A percentile compares a stretch with the other conserved stretches of the same genome.
Conservation (phyloP, 208 protist species). For the Crithidia sp. region DNA sequence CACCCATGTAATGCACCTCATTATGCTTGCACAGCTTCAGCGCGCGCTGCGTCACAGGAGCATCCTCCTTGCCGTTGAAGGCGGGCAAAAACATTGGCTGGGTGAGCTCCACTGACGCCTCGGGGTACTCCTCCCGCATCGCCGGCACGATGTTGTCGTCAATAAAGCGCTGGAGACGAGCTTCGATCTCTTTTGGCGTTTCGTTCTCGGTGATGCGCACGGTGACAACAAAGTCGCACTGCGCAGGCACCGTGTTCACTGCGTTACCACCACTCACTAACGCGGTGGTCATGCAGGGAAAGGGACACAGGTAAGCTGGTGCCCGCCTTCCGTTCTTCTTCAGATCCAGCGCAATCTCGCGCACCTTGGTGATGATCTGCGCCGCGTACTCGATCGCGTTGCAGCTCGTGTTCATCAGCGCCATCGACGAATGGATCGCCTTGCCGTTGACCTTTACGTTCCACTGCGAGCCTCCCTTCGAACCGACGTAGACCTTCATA, state of each 20-base stretch:
- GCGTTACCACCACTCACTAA: constrained; percentile 44
- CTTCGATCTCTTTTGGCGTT: constrained; percentile 20
- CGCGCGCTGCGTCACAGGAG: constrained; percentile 33
- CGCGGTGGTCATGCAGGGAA: constrained; percentile 31
- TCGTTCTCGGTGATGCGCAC: constrained; percentile 30
- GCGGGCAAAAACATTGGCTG: constrained; percentile 9
- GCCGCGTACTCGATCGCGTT: constrained; percentile 45
- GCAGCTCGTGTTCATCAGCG: constrained; percentile 43
- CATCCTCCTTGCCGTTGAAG: constrained; percentile 32
- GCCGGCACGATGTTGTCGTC: constrained; percentile 24
- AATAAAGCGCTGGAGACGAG: constrained; percentile 31
- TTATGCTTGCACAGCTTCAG: constrained; percentile 3
- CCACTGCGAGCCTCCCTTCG: constrained; percentile 29
- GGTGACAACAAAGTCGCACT: constrained; percentile 43
- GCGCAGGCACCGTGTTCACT: constrained; percentile 49
- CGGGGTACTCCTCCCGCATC: constrained; percentile 37
- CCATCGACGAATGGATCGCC: constrained; percentile 53
- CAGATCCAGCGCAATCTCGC: constrained; percentile 36
- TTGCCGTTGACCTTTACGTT: constrained; percentile 42
- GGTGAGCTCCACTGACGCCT: constrained; percentile 21
- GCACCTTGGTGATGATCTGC: constrained; percentile 45
- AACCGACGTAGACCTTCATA: constrained; percentile 34
- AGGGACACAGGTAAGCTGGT: constrained; percentile 21
- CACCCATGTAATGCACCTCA: constrained; percentile 22
- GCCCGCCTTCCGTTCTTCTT: constrained; percentile 27